Evolutionary conservation across 441 rosid species (phyloP), one percentile per base, ranked within the genome.

Genomic region (Croton laevigatus): DNA sequence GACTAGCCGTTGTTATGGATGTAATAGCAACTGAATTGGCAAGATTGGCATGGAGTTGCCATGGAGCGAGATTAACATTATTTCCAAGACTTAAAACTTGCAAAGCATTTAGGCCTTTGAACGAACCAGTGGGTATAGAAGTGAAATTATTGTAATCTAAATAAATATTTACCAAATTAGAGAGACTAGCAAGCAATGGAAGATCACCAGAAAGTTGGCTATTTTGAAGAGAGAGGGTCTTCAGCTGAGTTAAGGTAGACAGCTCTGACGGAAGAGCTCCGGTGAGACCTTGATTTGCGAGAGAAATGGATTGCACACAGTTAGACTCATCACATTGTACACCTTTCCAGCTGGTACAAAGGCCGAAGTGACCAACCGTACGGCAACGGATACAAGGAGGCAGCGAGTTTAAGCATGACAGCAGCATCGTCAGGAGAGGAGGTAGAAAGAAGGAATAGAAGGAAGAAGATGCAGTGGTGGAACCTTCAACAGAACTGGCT

Each of bases 31-130:
- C 12, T 6, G 91, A 87, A n/a, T 82, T 78, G 0, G 64, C 70
- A 9, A 92, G 82, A 72, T 88, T 93, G 0, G 59, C 6, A 13
- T 96, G 94, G 55, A 92, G 83, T 44, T 69, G 17, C 97, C 97
- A 92, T 0, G 87, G 49, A 2, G 69, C 53, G 9, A 91, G 74
- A 46, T 76, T 22, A 0, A 0, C 0, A 27, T 86, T 85, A 0
- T 74, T 68, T 45, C 88, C 78, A 40, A 90, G 17, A 57, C 89
- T 84, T 58, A 90, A 73, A 17, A 11, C 73, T 64, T 79, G 85
- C 46, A 91, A 78, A 62, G 75, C 74, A 5, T 87, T 66, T 45
- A 91, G 87, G 5, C 91, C 94, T 10, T 72, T 73, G 72, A 91
- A 90, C 70, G 80, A 85, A 14, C 87, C 88, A 8, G 80, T 1